phyloP scores from a whole-genome alignment of 257 asterid genomes.

The Scutellaria baicalensis region DNA sequence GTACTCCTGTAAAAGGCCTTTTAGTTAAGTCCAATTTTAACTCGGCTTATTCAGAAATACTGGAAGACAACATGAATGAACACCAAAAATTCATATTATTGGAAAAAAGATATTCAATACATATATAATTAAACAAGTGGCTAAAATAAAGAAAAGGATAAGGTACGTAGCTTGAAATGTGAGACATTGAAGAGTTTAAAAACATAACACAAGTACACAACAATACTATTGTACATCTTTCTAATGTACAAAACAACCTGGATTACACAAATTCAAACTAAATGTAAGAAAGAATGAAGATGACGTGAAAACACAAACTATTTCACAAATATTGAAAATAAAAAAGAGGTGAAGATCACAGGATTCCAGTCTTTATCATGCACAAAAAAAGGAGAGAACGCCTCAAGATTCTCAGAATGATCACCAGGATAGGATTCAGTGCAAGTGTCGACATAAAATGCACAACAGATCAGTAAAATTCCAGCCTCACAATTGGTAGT shows the following conservation, averaged over 20 bases:
- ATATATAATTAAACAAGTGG: neutral
- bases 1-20: neutral
- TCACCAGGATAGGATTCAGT: neutral
- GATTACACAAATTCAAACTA: constrained; percentile 15
- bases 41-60: neutral
- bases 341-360: neutral
- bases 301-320: constrained; percentile 16
- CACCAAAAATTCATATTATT: neutral
- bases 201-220: constrained; percentile 4
- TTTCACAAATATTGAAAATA: constrained; percentile 14
- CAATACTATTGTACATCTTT: constrained; percentile 14
- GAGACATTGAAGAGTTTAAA: neutral
- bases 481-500: neutral
- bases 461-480: constrained; percentile 1
- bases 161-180: neutral
- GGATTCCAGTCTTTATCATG: neutral
- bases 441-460: neutral
- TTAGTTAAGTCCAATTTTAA: neutral
- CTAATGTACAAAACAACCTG: constrained; percentile 3
- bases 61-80: neutral
- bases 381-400: neutral
- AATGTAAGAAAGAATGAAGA: constrained; percentile 10
- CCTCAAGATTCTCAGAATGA: neutral
- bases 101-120: neutral
- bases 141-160: neutral